Conservation (phyloP, 2,329 filamentous ascomycete species). For the Cladosporium sp. region DNA sequence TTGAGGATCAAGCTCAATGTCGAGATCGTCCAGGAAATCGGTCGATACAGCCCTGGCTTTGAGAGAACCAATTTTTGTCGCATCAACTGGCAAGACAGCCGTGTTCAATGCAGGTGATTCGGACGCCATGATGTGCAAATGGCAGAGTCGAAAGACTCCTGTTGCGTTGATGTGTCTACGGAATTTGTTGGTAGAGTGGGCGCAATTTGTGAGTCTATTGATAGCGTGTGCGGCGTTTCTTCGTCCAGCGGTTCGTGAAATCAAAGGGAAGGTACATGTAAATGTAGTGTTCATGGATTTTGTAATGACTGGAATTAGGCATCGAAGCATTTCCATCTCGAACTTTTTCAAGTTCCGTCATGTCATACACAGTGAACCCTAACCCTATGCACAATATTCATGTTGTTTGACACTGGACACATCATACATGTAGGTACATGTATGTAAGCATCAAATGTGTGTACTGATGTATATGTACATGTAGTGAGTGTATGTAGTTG, state of each 20-base stretch:
- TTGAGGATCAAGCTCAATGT: conserved; percentile 24
- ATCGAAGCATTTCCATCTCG: neutral
- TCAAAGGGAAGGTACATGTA: neutral
- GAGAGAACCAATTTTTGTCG: conserved; percentile 37
- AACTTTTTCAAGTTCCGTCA: neutral
- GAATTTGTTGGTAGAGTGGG: too few relatives aligned
- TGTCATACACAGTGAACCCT: neutral
- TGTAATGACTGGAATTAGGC: neutral
- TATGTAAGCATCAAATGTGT: neutral
- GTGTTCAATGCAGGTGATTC: conserved; percentile 26
- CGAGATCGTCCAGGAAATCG: conserved; percentile 34
- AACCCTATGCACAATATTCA: neutral
- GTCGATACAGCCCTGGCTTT: conserved; percentile 23
- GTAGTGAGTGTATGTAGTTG: too few relatives aligned
- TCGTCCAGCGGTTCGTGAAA: neutral
- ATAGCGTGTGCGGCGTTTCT: neutral
- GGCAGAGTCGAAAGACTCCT: neutral
- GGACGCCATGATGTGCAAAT: conserved; percentile 14
- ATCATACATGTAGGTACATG: neutral
- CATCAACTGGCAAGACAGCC: conserved; percentile 37
- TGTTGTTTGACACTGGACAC: neutral
- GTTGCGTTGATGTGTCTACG: neutral
- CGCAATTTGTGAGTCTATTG: neutral
- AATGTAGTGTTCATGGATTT: neutral
- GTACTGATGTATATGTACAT: too few relatives aligned